phyloP scores from a whole-genome alignment of 495 filamentous ascomycete genomes.

The Neurospora terricola region DNA sequence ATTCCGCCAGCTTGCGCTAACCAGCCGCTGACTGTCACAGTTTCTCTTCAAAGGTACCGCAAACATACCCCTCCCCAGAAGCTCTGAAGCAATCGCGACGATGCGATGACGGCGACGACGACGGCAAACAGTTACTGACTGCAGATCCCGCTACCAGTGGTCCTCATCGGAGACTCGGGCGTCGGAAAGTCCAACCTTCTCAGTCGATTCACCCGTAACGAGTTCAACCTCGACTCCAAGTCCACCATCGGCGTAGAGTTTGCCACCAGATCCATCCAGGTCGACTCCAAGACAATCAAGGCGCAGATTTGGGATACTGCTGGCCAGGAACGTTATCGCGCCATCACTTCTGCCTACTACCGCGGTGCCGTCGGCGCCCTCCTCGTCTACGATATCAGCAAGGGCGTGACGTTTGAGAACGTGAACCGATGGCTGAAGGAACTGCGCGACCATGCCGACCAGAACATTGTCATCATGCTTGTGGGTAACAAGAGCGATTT shows the following conservation, averaged over 20 bases:
- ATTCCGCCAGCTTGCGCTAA: slow-evolving; percentile 19
- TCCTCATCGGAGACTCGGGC: slow-evolving; percentile 96
- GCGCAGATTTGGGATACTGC: slow-evolving; percentile 99
- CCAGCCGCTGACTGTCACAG: slow-evolving; percentile 38
- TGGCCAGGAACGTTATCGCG: slow-evolving; percentile 96
- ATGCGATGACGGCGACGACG: not conserved
- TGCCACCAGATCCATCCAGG: slow-evolving; percentile 95
- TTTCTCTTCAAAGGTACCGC: slow-evolving; percentile 95
- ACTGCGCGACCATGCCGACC: slow-evolving; percentile 93
- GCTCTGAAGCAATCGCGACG: not conserved
- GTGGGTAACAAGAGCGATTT: slow-evolving; percentile 99
- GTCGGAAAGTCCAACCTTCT: slow-evolving; percentile 99
- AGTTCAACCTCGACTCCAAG: slow-evolving; percentile 99
- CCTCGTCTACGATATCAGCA: slow-evolving; percentile 98
- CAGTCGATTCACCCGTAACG: slow-evolving; percentile 98
- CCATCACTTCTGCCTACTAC: slow-evolving; percentile 98
- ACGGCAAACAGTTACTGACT: not conserved
- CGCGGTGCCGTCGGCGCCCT: slow-evolving; percentile 94
- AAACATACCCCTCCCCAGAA: slow-evolving; percentile 2
- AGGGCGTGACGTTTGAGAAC: slow-evolving; percentile 98
- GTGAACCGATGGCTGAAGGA: slow-evolving; percentile 99
- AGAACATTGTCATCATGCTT: slow-evolving; percentile 99
- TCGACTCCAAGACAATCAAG: slow-evolving; percentile 99
- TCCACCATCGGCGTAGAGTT: slow-evolving; percentile 99
- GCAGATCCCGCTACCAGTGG: slow-evolving; percentile 53